Evolutionary conservation across 2,329 filamentous ascomycete species (phyloP).

Genomic region (Fusarium sp.): DNA sequence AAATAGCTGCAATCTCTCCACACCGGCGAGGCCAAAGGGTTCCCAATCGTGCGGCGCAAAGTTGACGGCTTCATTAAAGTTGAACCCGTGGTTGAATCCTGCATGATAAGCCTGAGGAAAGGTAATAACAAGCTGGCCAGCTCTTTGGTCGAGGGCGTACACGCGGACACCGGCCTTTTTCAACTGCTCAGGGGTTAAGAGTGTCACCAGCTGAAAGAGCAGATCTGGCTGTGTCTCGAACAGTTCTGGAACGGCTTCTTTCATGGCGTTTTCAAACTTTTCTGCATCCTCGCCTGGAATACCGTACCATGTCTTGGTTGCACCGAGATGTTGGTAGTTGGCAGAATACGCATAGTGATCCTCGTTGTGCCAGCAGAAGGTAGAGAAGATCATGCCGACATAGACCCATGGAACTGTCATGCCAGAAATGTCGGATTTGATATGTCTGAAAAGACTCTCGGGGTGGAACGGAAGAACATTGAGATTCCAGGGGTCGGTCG

Average conservation of each 20-base stretch:
- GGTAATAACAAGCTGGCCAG: conserved; percentile 94
- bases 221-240: conserved; percentile 98
- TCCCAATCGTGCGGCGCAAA: conserved; percentile 98
- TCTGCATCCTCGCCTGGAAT: conserved; percentile 94
- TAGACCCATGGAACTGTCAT: conserved; percentile 99
- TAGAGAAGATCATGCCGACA: conserved; percentile 99
- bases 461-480: conserved; percentile 90
- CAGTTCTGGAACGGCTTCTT: conserved; percentile 91
- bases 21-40: conserved; percentile 85
- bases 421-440: conserved; percentile 97
- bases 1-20: conserved; percentile 87
- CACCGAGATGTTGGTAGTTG: conserved; percentile 98
- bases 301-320: conserved; percentile 99
- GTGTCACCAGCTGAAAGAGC: conserved; percentile 95
- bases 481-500: conserved; percentile 93
- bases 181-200: conserved; percentile 91
- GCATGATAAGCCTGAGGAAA: conserved; percentile 98
- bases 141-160: conserved; percentile 94
- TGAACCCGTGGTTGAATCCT: conserved; percentile 98
- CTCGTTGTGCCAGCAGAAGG: conserved; percentile 99
- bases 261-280: conserved; percentile 96
- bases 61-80: conserved; percentile 98
- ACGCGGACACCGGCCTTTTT: conserved; percentile 93
- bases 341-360: conserved; percentile 98
- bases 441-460: conserved; percentile 94